Percentiles rank a stretch among this genome's conserved stretches.
Conservation (phyloP, 2,329 filamentous ascomycete species). For the Lachnellula suecica region DNA sequence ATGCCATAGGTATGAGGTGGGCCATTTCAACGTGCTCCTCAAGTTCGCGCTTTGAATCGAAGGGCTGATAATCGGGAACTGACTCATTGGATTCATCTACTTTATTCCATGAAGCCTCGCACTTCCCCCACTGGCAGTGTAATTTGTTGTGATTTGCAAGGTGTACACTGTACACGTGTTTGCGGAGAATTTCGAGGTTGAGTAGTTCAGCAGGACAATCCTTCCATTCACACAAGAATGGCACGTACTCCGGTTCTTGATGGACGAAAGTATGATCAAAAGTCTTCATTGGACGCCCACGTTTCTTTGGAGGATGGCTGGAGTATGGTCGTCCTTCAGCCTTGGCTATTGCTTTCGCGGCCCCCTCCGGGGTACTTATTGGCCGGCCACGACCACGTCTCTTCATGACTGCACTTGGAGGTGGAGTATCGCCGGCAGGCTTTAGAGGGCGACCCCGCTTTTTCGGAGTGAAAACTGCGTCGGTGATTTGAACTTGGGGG, state of each 20-base stretch:
- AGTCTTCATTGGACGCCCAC: slow-evolving; percentile 13
- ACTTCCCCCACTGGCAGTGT: slow-evolving; percentile 41
- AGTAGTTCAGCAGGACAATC: slow-evolving; percentile 60
- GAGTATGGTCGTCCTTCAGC: not conserved
- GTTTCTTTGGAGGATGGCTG: slow-evolving; percentile 11
- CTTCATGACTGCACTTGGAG: not conserved
- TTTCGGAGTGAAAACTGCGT: not conserved
- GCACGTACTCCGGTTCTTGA: slow-evolving; percentile 43
- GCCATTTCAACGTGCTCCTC: slow-evolving; percentile 49
- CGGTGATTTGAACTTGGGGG: slow-evolving; percentile 4
- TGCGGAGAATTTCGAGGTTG: slow-evolving; percentile 58
- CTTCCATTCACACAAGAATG: slow-evolving; percentile 60
- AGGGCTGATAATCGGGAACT: slow-evolving; percentile 6
- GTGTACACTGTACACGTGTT: slow-evolving; percentile 54
- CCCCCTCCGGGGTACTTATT: slow-evolving; percentile 15
- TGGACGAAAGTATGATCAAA: slow-evolving; percentile 4
- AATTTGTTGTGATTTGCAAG: slow-evolving; percentile 18
- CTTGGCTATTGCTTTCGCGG: slow-evolving; percentile 13
- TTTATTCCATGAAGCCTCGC: slow-evolving; percentile 23
- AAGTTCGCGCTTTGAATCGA: slow-evolving; percentile 36
- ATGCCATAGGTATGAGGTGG: slow-evolving; percentile 54
- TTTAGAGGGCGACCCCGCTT: not conserved
- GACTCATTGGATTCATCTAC: not conserved
- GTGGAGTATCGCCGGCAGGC: not conserved
- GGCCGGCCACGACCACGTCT: slow-evolving; percentile 22